Base-by-base conservation (phyloP, 495 filamentous ascomycete genomes). In the Penicillium psychrofluorescens region DNA sequence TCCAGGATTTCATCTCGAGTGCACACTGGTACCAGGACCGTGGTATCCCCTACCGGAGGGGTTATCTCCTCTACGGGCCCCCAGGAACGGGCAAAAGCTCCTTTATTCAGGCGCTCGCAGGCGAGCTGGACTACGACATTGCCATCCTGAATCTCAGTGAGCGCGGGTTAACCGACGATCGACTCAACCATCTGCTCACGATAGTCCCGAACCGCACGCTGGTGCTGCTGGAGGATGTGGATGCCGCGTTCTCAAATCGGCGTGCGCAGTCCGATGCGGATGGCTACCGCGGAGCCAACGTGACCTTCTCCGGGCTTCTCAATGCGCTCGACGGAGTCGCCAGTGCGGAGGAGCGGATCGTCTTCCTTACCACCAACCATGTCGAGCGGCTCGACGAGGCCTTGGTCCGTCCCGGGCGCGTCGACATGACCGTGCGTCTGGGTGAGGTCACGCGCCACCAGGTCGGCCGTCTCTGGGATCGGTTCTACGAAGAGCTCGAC, bases 361-460 rank as follows among this genome's bases (percentile, higher is more conserved):
- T 94, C 11, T 92, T 98, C 61, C 76, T 98, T 40, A 98, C 92
- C 6, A 98, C 92, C 14, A 98, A 98, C 51, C 87, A 96, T 48
- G 79, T 94, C 28, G 87, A 95, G 43, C 77, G 86, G 12, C 76
- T 98, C 2, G 92, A 98, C 54, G 79, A 82, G 49, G 92, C 92
- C 15, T 69, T 98, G 34, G 85, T 98, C 27, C 77, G 92, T 27
- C 92, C 92, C 2, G 92, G 92, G 6, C 75, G 92, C 41, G 88
- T 98, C 1, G 92, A 98, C 62, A 87, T 97, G 82, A 91, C 84
- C 35, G 82, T 95, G 4, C 79, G 86, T 33, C 80, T 98, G 36
- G 94, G 90, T 11, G 86, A 92, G 59, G 88, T 90, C 13, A 89
- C 86, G 31, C 73, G 78, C 40, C 86, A 86, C 59, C 91, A 96